Conservation (phyloP, 176 grass and related monocot genomes). For the Phoenix dactylifera region DNA sequence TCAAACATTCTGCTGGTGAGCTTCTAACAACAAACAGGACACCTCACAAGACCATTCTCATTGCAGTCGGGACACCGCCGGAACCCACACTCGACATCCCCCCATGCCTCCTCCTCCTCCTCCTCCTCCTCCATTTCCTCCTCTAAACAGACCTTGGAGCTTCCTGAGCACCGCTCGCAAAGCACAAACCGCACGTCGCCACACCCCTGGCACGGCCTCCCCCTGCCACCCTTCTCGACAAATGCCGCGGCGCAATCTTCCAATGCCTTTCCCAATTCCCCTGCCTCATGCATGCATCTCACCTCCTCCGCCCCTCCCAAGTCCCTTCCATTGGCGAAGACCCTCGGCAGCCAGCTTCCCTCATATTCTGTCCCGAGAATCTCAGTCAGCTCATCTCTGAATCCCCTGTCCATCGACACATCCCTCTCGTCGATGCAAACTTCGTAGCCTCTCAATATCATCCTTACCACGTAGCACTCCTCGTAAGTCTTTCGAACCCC, state of each 20-base stretch:
- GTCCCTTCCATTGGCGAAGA: slow-evolving; percentile 56
- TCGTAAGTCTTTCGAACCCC: slow-evolving; percentile 78
- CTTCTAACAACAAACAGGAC: slow-evolving; percentile 44
- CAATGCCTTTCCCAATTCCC: slow-evolving; percentile 44
- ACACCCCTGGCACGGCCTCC: slow-evolving; percentile 48
- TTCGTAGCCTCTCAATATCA: slow-evolving; percentile 62
- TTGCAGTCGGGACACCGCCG: slow-evolving; percentile 77
- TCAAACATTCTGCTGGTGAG: too few species aligned
- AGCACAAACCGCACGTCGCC: slow-evolving; percentile 82
- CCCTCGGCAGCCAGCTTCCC: slow-evolving; percentile 31
- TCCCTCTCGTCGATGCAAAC: slow-evolving; percentile 83
- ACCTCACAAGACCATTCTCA: slow-evolving; percentile 90
- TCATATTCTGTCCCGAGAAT: slow-evolving; percentile 15
- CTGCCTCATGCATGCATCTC: slow-evolving; percentile 74
- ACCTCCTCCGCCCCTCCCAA: slow-evolving; percentile 65
- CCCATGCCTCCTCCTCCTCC: neutral
- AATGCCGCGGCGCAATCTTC: slow-evolving; percentile 22
- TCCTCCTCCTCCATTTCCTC: slow-evolving; percentile 3
- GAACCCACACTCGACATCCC: slow-evolving; percentile 22
- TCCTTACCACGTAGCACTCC: slow-evolving; percentile 56
- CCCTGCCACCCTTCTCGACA: neutral
- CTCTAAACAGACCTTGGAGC: slow-evolving; percentile 71
- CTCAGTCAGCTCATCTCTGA: slow-evolving; percentile 56
- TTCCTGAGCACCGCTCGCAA: slow-evolving; percentile 74
- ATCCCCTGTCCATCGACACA: slow-evolving; percentile 79